These are phyloP conservation scores for Vanrija sp. DNA, from an alignment of 1,284 basidiomycete species.

Conservation along the genomic window DNA sequence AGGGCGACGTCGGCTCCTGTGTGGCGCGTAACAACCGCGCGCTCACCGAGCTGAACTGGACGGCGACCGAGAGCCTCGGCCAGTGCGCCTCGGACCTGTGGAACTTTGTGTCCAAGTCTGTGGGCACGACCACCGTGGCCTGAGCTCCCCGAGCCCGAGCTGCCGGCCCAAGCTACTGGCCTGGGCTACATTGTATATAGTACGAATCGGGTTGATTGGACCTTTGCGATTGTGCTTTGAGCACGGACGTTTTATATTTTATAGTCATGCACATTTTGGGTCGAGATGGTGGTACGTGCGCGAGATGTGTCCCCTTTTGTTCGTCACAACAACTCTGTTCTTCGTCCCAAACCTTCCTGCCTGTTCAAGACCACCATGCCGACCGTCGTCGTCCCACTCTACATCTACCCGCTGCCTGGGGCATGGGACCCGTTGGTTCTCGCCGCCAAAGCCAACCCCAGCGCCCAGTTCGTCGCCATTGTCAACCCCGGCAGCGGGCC, in stretches of 20 bases:
- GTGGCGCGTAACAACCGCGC: constrained; percentile 8
- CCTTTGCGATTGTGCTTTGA: too few relatives aligned
- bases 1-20: constrained; percentile 13
- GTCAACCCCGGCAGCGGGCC: constrained; percentile 14
- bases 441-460: constrained; percentile 3
- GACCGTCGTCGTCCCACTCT: constrained; percentile 7
- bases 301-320: too few relatives aligned
- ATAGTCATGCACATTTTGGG: too few relatives aligned
- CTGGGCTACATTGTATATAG: too few relatives aligned
- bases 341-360: too few relatives aligned
- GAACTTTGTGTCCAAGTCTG: constrained; percentile 6
- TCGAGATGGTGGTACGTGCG: too few relatives aligned
- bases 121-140: too few relatives aligned
- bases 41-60: constrained; percentile 8
- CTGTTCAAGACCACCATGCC: neutral
- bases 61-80: constrained; percentile 1
- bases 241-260: too few relatives aligned
- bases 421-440: constrained; percentile 5
- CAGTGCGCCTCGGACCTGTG: constrained; percentile 9
- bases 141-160: too few relatives aligned
- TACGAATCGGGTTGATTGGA: too few relatives aligned
- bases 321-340: too few relatives aligned
- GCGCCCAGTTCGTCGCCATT: constrained; percentile 4
- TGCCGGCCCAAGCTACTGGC: too few relatives aligned
- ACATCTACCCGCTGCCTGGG: constrained; percentile 7